phyloP scores from a whole-genome alignment of 2,329 filamentous ascomycete species.

The Phyllosticta capitalensis region DNA sequence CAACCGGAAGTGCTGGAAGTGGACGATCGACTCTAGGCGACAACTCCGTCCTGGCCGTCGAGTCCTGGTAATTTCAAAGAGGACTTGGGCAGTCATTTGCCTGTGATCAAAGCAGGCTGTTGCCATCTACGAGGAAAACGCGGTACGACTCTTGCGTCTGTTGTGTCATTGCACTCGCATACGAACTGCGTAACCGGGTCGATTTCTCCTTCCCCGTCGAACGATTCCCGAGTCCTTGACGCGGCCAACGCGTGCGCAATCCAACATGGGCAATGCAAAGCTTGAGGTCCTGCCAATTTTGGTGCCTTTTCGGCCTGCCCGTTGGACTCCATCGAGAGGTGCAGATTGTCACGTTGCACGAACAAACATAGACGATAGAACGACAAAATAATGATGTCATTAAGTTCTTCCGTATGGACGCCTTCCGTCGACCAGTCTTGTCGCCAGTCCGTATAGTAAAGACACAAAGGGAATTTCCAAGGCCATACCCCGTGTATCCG shows the following conservation, averaged over 20 bases:
- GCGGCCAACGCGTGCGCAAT: neutral
- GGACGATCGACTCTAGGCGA: neutral
- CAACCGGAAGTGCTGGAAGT: neutral
- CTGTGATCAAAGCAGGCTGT: neutral
- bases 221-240: neutral
- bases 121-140: neutral
- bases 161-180: neutral
- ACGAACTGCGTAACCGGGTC: neutral
- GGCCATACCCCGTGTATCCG: neutral
- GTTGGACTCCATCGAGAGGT: neutral
- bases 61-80: neutral
- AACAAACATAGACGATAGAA: neutral
- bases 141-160: neutral
- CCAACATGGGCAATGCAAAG: neutral
- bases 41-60: neutral
- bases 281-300: neutral
- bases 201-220: neutral
- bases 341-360: neutral
- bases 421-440: neutral
- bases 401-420: neutral
- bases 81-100: neutral
- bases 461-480: neutral
- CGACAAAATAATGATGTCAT: neutral
- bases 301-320: neutral
- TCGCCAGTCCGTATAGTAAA: neutral